Conservation (phyloP, 805 yeast genomes). For the Saturnispora hagleri region DNA sequence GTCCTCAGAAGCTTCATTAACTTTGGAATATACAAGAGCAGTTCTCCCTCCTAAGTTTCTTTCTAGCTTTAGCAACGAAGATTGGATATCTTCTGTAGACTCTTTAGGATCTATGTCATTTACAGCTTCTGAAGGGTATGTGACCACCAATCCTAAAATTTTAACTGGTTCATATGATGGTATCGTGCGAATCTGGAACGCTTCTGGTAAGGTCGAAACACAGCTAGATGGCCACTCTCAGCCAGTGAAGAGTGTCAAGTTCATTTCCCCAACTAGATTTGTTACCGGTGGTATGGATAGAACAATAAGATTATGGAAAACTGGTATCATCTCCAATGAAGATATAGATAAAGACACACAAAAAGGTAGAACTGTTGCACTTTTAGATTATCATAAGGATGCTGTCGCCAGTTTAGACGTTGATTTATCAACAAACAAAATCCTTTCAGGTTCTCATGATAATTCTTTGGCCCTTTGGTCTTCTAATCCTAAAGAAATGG, state of each 20-base stretch:
- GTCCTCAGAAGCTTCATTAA: constrained; percentile 70
- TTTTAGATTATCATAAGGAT: constrained; percentile 83
- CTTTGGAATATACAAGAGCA: constrained; percentile 84
- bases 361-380: constrained; percentile 68
- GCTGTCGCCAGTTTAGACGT: constrained; percentile 73
- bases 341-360: constrained; percentile 36
- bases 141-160: constrained; percentile 43
- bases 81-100: constrained; percentile 83
- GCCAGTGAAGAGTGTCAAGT: constrained; percentile 73
- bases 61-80: constrained; percentile 84
- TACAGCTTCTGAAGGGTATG: constrained; percentile 21
- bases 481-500: constrained; percentile 74
- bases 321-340: constrained; percentile 36
- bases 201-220: constrained; percentile 68
- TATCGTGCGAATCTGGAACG: constrained; percentile 79
- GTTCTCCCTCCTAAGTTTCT: constrained; percentile 89
- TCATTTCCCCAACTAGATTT: constrained; percentile 66
- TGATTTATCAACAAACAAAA: constrained; percentile 42
- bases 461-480: constrained; percentile 81
- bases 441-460: constrained; percentile 82
- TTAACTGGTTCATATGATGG: constrained; percentile 88
- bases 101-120: constrained; percentile 29
- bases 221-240: constrained; percentile 86
- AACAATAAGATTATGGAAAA: constrained; percentile 81
- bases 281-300: constrained; percentile 87